Evolutionary conservation across 2,329 filamentous ascomycete genomes (phyloP).

Genomic region (Aspergillus persii): DNA sequence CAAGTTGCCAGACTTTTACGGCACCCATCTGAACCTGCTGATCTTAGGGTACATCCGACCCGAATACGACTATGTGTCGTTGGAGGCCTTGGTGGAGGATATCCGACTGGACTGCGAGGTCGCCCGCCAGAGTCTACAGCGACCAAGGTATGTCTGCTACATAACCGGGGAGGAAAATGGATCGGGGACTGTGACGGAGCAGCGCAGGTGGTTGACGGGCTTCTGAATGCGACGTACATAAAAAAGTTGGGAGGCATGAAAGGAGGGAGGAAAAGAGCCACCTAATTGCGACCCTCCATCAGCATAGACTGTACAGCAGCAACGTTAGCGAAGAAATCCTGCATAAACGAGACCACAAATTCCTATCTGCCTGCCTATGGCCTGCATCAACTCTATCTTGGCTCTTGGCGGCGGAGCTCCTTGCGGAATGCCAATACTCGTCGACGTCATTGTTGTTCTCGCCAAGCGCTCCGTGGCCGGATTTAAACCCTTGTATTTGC

Average conservation of each 20-base stretch:
- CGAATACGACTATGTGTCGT: slow-evolving; percentile 81
- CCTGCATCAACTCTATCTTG: slow-evolving; percentile 6
- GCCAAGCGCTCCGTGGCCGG: background rate
- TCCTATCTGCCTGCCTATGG: background rate
- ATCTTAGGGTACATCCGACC: slow-evolving; percentile 85
- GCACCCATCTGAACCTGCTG: slow-evolving; percentile 70
- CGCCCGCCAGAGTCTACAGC: slow-evolving; percentile 66
- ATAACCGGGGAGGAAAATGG: slow-evolving; percentile 29
- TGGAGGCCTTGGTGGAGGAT: slow-evolving; percentile 82
- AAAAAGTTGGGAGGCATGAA: background rate
- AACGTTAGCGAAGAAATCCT: background rate
- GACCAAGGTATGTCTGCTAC: slow-evolving; percentile 58
- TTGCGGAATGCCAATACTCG: slow-evolving; percentile 14
- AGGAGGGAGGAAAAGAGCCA: background rate
- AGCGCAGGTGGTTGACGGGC: slow-evolving; percentile 33
- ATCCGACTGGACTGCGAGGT: slow-evolving; percentile 88
- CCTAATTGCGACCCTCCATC: background rate
- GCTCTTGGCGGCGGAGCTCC: background rate
- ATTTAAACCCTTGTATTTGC: background rate
- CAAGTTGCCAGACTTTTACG: slow-evolving; percentile 74
- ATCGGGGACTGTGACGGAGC: slow-evolving; percentile 31
- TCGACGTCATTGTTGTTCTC: slow-evolving; percentile 20
- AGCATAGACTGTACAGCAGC: background rate
- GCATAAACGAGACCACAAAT: slow-evolving; percentile 1
- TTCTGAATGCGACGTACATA: slow-evolving; percentile 21